A percentile compares a stretch with the other conserved stretches of the same genome.
Conservation (phyloP, 768 basidiomycete genomes). For the Suillus occidentalis region DNA sequence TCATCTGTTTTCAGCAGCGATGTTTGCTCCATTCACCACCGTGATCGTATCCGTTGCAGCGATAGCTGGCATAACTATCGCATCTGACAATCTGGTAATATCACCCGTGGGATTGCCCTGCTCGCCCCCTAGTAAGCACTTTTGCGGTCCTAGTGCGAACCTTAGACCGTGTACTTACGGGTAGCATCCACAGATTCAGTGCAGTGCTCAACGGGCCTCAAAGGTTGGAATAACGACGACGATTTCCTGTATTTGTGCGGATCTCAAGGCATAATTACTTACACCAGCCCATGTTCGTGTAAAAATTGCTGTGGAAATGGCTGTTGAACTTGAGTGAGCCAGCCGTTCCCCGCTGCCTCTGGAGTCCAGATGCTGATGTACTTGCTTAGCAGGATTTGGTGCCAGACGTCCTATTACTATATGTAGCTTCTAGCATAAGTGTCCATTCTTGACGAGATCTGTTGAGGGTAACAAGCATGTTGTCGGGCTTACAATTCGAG, state of each 20-base stretch:
- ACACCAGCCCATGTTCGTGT: fast-evolving
- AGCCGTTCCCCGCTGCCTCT: too few species aligned
- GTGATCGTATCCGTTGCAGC: background rate
- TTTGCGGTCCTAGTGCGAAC: background rate
- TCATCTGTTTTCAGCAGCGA: background rate
- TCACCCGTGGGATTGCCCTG: background rate
- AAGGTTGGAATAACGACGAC: background rate
- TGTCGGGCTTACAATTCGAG: background rate
- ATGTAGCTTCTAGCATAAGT: too few species aligned
- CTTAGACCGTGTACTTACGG: background rate
- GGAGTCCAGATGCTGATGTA: too few species aligned
- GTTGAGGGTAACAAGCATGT: too few species aligned
- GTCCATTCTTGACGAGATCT: too few species aligned
- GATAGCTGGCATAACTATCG: background rate
- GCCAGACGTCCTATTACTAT: too few species aligned
- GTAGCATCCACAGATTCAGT: background rate
- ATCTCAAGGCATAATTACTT: fast-evolving
- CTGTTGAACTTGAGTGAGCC: too few species aligned
- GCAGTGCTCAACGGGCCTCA: background rate
- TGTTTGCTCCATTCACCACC: background rate
- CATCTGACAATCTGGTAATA: background rate
- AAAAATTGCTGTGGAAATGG: background rate
- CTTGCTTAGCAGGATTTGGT: too few species aligned
- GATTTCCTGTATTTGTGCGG: background rate
- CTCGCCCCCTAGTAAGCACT: background rate